A percentile compares a stretch with the other conserved stretches of the same genome.
Conservation (phyloP, 805 yeast species). For the Kodamaea sagamina region DNA sequence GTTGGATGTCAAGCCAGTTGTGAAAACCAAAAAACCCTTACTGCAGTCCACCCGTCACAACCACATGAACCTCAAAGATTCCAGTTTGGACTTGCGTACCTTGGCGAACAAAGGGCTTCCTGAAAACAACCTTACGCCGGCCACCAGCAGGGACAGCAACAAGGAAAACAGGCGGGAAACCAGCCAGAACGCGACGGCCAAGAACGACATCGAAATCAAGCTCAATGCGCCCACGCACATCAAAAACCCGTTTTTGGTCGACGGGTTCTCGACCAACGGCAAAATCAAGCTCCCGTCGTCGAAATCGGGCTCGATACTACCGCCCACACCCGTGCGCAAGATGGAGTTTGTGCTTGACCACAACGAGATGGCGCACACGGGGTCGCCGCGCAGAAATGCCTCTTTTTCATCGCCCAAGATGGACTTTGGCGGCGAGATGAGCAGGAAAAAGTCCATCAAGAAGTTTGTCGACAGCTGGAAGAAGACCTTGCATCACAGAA, state of each 20-base stretch:
- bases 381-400: constrained; percentile 12
- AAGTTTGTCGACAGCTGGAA: constrained; percentile 46
- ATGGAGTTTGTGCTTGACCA: constrained; percentile 43
- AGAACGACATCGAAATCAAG: not conserved
- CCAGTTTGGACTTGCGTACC: constrained; percentile 39
- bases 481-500: constrained; percentile 27
- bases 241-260: not conserved
- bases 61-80: constrained; percentile 41
- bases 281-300: constrained; percentile 53
- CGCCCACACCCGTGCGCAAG: constrained; percentile 69
- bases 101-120: constrained; percentile 1
- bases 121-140: constrained; percentile 9
- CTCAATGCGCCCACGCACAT: not conserved
- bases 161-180: not conserved
- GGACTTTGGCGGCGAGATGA: constrained; percentile 13
- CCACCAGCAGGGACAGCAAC: not conserved
- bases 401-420: not conserved
- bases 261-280: constrained; percentile 54
- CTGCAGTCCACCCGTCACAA: constrained; percentile 29
- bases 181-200: not conserved
- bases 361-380: constrained; percentile 9
- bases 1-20: constrained; percentile 11
- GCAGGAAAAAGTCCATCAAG: constrained; percentile 37
- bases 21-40: constrained; percentile 11
- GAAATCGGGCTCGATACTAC: constrained; percentile 48